Evolutionary conservation across 177 flowering plant genomes (phyloP).

Genomic region (Tripterygium wilfordii): DNA sequence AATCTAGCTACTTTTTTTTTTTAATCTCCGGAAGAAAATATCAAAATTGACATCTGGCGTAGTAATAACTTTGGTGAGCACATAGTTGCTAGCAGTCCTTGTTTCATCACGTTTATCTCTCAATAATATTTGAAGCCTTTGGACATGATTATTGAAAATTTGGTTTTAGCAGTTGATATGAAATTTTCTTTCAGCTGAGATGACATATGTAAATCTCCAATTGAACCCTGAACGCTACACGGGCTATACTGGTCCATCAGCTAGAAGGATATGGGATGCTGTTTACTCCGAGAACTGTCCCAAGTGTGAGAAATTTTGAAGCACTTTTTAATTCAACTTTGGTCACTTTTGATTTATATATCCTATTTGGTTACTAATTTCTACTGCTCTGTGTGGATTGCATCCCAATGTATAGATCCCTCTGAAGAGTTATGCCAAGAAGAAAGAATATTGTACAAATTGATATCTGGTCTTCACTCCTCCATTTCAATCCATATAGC

Average conservation of each 20-base stretch:
- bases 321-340: too few relatives aligned
- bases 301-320: constrained; percentile 11
- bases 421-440: constrained; percentile 83
- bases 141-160: not conserved
- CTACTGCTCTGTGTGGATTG: too few relatives aligned
- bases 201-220: constrained; percentile 97
- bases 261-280: constrained; percentile 98
- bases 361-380: too few relatives aligned
- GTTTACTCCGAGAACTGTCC: constrained; percentile 82
- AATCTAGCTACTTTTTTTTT: too few relatives aligned
- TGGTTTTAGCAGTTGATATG: not conserved
- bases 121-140: too few relatives aligned
- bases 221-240: constrained; percentile 96
- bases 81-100: too few relatives aligned
- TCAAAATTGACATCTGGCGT: too few relatives aligned
- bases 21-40: too few relatives aligned
- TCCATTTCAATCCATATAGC: constrained; percentile 93
- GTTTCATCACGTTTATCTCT: too few relatives aligned
- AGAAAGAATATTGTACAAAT: constrained; percentile 73
- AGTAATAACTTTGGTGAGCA: too few relatives aligned
- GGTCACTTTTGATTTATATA: too few relatives aligned
- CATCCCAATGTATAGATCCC: constrained; percentile 43
- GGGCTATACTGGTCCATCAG: constrained; percentile 93
- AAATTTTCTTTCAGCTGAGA: constrained; percentile 23
- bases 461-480: constrained; percentile 95